Conservation (phyloP, 2,329 filamentous ascomycete species). For the Xylaria sp. region DNA sequence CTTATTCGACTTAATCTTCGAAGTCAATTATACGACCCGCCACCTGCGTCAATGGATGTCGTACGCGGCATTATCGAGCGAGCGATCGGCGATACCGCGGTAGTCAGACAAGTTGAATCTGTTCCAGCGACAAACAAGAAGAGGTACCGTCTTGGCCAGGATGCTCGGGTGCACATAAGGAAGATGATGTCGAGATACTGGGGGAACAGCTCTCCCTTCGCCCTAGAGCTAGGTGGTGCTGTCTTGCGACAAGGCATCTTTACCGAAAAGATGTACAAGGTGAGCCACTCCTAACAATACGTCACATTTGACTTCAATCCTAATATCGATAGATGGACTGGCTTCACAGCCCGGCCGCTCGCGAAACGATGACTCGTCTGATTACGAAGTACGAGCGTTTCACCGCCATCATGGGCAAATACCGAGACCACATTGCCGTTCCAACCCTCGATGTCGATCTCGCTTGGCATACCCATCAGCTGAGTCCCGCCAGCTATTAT, state of each 20-base stretch:
- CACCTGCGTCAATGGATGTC: constrained; percentile 59
- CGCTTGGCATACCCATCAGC: constrained; percentile 84
- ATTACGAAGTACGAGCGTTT: constrained; percentile 74
- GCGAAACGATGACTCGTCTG: constrained; percentile 72
- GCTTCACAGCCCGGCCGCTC: constrained; percentile 76
- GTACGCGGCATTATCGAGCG: constrained; percentile 64
- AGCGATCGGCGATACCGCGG: constrained; percentile 52
- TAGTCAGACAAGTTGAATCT: constrained; percentile 57
- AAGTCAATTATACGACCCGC: constrained; percentile 53
- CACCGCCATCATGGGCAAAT: constrained; percentile 64
- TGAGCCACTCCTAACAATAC: constrained; percentile 30
- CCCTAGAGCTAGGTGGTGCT: constrained; percentile 72
- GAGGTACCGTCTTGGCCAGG: constrained; percentile 41
- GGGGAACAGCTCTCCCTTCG: constrained; percentile 73
- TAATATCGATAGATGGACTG: constrained; percentile 68
- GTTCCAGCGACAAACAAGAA: constrained; percentile 37
- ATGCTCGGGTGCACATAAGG: constrained; percentile 61
- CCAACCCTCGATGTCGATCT: constrained; percentile 81
- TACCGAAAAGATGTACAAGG: constrained; percentile 76
- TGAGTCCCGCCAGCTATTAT: constrained; percentile 73
- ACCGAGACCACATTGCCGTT: constrained; percentile 64
- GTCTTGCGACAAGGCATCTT: constrained; percentile 75
- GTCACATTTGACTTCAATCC: not conserved
- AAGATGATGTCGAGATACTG: constrained; percentile 79
- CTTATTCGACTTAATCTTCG: constrained; percentile 62